A percentile compares a stretch with the other conserved stretches of the same genome.
phyloP scores from a whole-genome alignment of 1,284 basidiomycete genomes.

The Ustilago tritici region DNA sequence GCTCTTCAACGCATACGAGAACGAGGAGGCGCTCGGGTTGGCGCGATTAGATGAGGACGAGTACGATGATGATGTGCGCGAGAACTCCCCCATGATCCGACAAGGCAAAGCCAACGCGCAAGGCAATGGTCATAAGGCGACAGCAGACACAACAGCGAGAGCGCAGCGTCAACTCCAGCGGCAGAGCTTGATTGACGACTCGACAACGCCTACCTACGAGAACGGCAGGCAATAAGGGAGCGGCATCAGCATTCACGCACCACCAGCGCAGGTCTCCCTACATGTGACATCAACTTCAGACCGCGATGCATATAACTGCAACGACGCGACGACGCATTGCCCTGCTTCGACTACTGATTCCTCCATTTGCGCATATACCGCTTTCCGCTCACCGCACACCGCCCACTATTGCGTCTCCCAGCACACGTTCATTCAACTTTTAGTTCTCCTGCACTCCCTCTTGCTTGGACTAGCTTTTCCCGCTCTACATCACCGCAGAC shows the following conservation, averaged over 20 bases:
- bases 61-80: slow-evolving; percentile 42
- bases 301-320: slow-evolving; percentile 9
- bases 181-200: slow-evolving; percentile 48
- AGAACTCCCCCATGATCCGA: slow-evolving; percentile 46
- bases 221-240: slow-evolving; percentile 16
- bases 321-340: background rate
- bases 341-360: background rate
- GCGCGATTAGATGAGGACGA: slow-evolving; percentile 58
- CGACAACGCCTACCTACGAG: slow-evolving; percentile 22
- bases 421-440: slow-evolving; percentile 4
- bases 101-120: slow-evolving; percentile 32
- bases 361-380: slow-evolving; percentile 14
- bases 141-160: slow-evolving; percentile 23
- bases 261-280: background rate
- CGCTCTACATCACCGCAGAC: slow-evolving; percentile 4
- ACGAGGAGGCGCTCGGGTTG: slow-evolving; percentile 59
- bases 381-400: background rate
- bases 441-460: background rate
- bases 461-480: background rate
- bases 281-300: slow-evolving; percentile 7
- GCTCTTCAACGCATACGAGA: slow-evolving; percentile 62
- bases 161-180: slow-evolving; percentile 40
- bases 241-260: background rate
- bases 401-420: background rate
- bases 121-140: slow-evolving; percentile 16